Percentiles rank a stretch among this genome's conserved stretches.
phyloP scores from a whole-genome alignment of 2,329 filamentous ascomycete genomes.

The Tolypocladium pustulatum region DNA sequence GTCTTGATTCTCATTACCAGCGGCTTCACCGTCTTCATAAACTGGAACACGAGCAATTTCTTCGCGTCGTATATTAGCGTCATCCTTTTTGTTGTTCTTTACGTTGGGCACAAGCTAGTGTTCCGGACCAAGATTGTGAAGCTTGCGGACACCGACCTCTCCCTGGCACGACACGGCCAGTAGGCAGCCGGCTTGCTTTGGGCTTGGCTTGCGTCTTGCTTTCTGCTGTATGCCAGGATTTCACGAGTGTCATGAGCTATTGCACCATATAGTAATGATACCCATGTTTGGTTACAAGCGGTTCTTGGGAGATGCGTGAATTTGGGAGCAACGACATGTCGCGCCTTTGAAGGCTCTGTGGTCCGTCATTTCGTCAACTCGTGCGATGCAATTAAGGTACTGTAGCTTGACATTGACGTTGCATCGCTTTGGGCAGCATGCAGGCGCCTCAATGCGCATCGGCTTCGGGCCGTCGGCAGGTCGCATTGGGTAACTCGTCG shows the following conservation, averaged over 20 bases:
- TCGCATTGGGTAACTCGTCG: not conserved
- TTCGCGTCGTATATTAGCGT: constrained; percentile 56
- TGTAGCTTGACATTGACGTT: not conserved
- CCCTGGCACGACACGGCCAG: not conserved
- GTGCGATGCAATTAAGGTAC: not conserved
- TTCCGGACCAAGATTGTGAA: constrained; percentile 28
- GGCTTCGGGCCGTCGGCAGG: not conserved
- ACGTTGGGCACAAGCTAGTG: constrained; percentile 48
- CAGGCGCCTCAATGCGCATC: not conserved
- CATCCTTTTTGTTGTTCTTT: constrained; percentile 51
- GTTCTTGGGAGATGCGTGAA: not conserved
- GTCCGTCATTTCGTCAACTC: not conserved
- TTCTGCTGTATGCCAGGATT: not conserved
- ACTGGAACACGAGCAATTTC: constrained; percentile 50
- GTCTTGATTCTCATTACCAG: constrained; percentile 54
- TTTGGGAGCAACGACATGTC: not conserved
- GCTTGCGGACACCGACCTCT: constrained; percentile 24
- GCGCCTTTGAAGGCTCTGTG: no score
- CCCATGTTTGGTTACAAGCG: not conserved
- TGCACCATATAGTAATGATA: not conserved
- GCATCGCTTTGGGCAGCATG: not conserved
- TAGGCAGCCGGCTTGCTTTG: not conserved
- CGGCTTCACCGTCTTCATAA: constrained; percentile 58
- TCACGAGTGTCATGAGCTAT: not conserved
- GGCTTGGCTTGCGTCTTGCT: not conserved